Evolutionary conservation across 257 asterid genomes (phyloP).

Genomic region (Fraxinus pennsylvanica): DNA sequence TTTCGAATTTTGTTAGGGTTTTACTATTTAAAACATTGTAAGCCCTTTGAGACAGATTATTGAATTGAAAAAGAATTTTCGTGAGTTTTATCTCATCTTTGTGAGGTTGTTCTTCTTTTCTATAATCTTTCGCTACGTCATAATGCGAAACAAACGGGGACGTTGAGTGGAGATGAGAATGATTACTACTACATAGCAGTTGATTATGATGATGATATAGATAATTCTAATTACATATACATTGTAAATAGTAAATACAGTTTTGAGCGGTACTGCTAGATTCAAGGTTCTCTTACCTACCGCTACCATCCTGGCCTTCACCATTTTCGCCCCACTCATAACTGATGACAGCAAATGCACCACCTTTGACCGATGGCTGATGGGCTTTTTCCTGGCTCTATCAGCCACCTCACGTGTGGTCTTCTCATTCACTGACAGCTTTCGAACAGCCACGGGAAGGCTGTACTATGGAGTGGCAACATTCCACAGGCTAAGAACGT

Average conservation of each 20-base stretch:
- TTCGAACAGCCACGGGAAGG: conserved; percentile 46
- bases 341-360: conserved; percentile 56
- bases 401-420: conserved; percentile 47
- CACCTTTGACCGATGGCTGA: conserved; percentile 38
- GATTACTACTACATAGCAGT: not conserved
- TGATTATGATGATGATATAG: conserved; percentile 29
- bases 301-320: conserved; percentile 57
- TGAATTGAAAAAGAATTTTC: too few relatives aligned
- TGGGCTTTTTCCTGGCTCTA: conserved; percentile 38
- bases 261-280: conserved; percentile 55
- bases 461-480: conserved; percentile 62
- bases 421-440: conserved; percentile 59
- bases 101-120: too few relatives aligned
- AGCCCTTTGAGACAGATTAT: too few relatives aligned
- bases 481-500: conserved; percentile 44
- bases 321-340: conserved; percentile 52
- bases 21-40: too few relatives aligned
- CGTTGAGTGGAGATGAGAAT: conserved; percentile 23
- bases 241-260: conserved; percentile 37
- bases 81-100: too few relatives aligned
- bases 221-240: conserved; percentile 46
- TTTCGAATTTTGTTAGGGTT: too few relatives aligned
- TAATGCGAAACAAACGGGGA: too few relatives aligned
- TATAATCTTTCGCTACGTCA: too few relatives aligned
- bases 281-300: conserved; percentile 61